Evolutionary conservation across 768 basidiomycete genomes (phyloP).

Genomic region (Leccinum uliginosum): DNA sequence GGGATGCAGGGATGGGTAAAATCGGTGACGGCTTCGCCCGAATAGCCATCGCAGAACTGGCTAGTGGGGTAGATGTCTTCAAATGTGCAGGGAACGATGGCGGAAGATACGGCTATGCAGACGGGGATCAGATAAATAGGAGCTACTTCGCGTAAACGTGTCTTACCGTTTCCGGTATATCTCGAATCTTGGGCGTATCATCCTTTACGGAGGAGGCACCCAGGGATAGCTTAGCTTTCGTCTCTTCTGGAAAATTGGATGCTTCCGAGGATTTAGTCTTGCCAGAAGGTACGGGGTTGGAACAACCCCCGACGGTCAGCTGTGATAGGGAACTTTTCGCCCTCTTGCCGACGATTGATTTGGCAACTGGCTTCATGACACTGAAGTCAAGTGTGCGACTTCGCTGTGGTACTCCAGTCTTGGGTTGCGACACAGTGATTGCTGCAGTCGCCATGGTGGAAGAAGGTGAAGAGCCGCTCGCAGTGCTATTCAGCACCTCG

Average conservation of each 20-base stretch:
- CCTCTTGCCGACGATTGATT: slow-evolving; percentile 22
- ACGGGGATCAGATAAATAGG: slow-evolving; percentile 11
- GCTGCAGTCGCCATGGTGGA: slow-evolving; percentile 5
- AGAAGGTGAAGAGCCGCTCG: background rate
- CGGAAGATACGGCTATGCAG: slow-evolving; percentile 42
- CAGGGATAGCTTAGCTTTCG: background rate
- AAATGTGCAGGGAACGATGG: slow-evolving; percentile 54
- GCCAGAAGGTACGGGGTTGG: slow-evolving; percentile 9
- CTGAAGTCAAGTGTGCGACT: slow-evolving; percentile 37
- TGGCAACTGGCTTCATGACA: slow-evolving; percentile 38
- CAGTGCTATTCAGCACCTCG: slow-evolving; percentile 12
- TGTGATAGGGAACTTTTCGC: slow-evolving; percentile 6
- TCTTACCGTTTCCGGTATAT: slow-evolving; percentile 38
- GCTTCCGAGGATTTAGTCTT: slow-evolving; percentile 9
- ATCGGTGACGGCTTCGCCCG: slow-evolving; percentile 46
- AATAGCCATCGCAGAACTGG: slow-evolving; percentile 14
- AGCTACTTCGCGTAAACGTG: slow-evolving; percentile 1
- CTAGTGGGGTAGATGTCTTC: slow-evolving; percentile 49
- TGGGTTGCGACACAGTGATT: slow-evolving; percentile 8
- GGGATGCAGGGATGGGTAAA: slow-evolving; percentile 19
- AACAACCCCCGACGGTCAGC: background rate
- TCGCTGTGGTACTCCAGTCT: slow-evolving; percentile 13
- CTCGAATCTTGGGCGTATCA: slow-evolving; percentile 26
- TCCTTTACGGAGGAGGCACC: slow-evolving; percentile 4
- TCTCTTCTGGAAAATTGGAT: background rate